Evolutionary conservation across 2,329 filamentous ascomycete species (phyloP).

Genomic region (Aspergillus aculeatinus): DNA sequence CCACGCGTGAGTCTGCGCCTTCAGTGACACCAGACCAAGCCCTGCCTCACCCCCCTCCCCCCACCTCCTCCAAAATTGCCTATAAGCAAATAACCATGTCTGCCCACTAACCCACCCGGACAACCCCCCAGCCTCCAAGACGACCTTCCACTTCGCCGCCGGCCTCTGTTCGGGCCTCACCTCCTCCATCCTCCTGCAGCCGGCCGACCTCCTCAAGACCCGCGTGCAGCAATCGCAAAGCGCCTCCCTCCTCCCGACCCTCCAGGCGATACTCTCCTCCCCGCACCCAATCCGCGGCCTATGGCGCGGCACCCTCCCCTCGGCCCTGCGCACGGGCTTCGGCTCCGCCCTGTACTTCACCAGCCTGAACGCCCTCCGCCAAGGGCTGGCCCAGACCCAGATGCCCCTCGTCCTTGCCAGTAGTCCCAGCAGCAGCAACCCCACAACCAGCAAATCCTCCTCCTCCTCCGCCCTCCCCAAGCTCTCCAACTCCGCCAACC

Average conservation of each 20-base stretch:
- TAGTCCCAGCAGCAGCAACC: conserved; percentile 21
- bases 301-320: conserved; percentile 91
- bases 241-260: conserved; percentile 65
- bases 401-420: conserved; percentile 42
- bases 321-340: conserved; percentile 87
- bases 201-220: conserved; percentile 94
- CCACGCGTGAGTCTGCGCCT: conserved; percentile 27
- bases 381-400: conserved; percentile 54
- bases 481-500: conserved; percentile 79
- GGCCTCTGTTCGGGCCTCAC: conserved; percentile 84
- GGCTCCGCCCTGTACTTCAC: conserved; percentile 95
- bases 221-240: conserved; percentile 82
- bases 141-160: conserved; percentile 78
- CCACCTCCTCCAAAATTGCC: too few species aligned
- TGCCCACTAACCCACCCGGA: background rate
- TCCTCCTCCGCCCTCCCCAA: conserved; percentile 79
- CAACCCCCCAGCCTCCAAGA: conserved; percentile 37
- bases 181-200: conserved; percentile 87
- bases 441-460: conserved; percentile 11
- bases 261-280: conserved; percentile 67
- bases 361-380: conserved; percentile 78
- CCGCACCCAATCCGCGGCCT: conserved; percentile 69
- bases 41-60: background rate
- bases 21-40: background rate
- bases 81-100: background rate